Percentiles rank a stretch among this genome's conserved stretches.
phyloP scores from a whole-genome alignment of 2,329 filamentous ascomycete species.

The Aphanoascus verrucosus region DNA sequence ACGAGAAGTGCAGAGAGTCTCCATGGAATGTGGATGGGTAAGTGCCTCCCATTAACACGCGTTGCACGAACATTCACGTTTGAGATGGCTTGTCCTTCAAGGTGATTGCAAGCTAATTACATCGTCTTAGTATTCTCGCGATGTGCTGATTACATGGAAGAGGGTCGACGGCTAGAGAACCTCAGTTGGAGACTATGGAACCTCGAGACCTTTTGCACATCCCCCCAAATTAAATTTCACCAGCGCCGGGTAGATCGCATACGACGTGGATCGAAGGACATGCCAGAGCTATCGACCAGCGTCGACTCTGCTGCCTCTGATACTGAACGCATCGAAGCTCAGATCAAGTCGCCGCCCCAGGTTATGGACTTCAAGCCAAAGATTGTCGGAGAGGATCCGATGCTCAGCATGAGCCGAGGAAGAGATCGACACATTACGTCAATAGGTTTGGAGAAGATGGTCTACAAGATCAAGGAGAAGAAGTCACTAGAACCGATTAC shows the following conservation, averaged over 20 bases:
- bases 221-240: conserved; percentile 30
- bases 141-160: conserved; percentile 85
- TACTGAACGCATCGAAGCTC: conserved; percentile 40
- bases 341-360: conserved; percentile 52
- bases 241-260: conserved; percentile 10
- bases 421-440: conserved; percentile 86
- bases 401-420: conserved; percentile 56
- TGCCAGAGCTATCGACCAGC: conserved; percentile 66
- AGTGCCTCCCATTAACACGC: conserved; percentile 32
- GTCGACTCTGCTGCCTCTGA: conserved; percentile 61
- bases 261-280: conserved; percentile 40
- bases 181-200: conserved; percentile 94
- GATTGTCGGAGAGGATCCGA: conserved; percentile 44
- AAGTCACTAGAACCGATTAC: conserved; percentile 49
- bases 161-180: conserved; percentile 87
- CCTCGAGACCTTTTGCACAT: conserved; percentile 81
- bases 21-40: conserved; percentile 95
- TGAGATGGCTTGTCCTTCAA: background rate
- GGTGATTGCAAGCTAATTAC: conserved; percentile 7
- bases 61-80: background rate
- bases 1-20: conserved; percentile 85
- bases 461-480: conserved; percentile 80
- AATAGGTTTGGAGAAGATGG: conserved; percentile 84
- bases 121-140: conserved; percentile 67
- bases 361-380: conserved; percentile 54